These are phyloP conservation scores for Urostyla sp. DNA, from an alignment of 73 alveolate genomes.

Conservation along the genomic window DNA sequence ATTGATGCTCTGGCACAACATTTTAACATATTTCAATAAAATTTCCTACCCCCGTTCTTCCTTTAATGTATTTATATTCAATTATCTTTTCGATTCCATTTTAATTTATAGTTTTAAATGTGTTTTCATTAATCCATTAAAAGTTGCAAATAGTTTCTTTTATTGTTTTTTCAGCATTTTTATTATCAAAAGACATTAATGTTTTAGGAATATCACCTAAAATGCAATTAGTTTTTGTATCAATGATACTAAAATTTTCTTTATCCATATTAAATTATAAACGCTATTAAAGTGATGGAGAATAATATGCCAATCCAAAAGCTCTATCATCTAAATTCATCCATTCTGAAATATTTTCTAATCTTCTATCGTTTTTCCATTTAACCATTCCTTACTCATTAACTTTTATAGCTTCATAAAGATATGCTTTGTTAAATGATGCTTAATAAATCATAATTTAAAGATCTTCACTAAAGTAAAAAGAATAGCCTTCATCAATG, in stretches of 20 bases:
- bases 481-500: neutral
- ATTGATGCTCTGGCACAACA: neutral
- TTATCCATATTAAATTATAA: neutral
- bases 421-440: neutral
- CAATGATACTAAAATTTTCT: neutral
- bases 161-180: neutral
- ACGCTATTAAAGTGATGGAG: neutral
- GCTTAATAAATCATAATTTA: conserved; percentile 22
- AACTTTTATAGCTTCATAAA: neutral
- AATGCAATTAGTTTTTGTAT: neutral
- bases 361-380: neutral
- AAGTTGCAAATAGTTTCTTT: conserved; percentile 1
- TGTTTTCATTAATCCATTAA: neutral
- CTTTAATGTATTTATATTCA: neutral
- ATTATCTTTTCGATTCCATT: conserved; percentile 31
- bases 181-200: conserved; percentile 14
- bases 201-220: conserved; percentile 2
- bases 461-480: neutral
- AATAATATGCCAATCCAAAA: neutral
- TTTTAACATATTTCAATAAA: conserved; percentile 13
- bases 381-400: neutral
- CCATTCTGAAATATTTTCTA: neutral
- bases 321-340: neutral
- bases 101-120: conserved; percentile 7
- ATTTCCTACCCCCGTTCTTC: too few species aligned